Evolutionary conservation across 1,139 yeast species (phyloP).

Genomic region (Scheffersomyces lignicola): DNA sequence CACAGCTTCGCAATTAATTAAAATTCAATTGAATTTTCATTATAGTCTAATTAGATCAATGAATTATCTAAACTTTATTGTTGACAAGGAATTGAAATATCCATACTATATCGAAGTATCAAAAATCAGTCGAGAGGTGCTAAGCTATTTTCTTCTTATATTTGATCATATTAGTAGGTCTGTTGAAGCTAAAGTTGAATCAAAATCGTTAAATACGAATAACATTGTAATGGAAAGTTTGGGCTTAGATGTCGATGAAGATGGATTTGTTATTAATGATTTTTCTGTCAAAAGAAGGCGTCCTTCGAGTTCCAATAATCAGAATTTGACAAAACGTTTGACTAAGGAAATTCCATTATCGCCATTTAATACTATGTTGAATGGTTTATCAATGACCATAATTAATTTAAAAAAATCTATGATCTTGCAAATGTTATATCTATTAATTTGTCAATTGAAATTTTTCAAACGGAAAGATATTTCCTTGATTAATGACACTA

Average conservation of each 20-base stretch:
- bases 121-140: conserved; percentile 39
- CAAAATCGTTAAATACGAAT: conserved; percentile 22
- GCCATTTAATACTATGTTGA: conserved; percentile 45
- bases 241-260: conserved; percentile 43
- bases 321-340: conserved; percentile 11
- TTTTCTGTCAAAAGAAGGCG: conserved; percentile 43
- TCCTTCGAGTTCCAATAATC: conserved; percentile 10
- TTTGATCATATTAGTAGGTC: conserved; percentile 35
- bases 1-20: conserved; percentile 42
- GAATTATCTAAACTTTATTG: conserved; percentile 48
- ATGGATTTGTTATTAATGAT: conserved; percentile 50
- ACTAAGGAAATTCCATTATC: conserved; percentile 36
- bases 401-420: conserved; percentile 48
- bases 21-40: conserved; percentile 47
- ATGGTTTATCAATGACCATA: conserved; percentile 47
- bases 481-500: conserved; percentile 20
- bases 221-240: conserved; percentile 29
- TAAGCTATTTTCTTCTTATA: conserved; percentile 39
- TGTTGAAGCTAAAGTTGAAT: conserved; percentile 16
- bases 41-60: conserved; percentile 43
- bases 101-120: conserved; percentile 37
- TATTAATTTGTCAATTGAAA: conserved; percentile 42
- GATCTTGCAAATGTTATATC: conserved; percentile 45
- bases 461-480: conserved; percentile 26
- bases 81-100: conserved; percentile 44